These are phyloP conservation scores for Lichtheimia ramosa DNA, from an alignment of 371 early-diverging fungal species.

Conservation along the genomic window DNA sequence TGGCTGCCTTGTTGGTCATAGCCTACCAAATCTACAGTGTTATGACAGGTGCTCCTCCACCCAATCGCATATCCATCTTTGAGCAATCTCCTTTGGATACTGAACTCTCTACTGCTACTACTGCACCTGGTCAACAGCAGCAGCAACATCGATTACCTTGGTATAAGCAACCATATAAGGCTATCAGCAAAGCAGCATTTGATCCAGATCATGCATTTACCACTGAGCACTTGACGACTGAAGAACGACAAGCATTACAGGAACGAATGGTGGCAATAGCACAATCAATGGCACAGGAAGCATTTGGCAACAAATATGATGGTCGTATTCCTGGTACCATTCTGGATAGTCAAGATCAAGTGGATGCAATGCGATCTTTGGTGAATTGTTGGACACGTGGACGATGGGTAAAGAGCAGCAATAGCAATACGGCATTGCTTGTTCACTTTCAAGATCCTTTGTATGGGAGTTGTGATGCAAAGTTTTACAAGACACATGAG, in stretches of 20 bases:
- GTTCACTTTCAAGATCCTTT: conserved; percentile 46
- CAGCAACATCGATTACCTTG: conserved; percentile 7
- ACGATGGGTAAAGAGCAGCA: neutral
- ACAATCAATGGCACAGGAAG: neutral
- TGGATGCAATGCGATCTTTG: conserved; percentile 9
- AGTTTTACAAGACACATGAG: conserved; percentile 8
- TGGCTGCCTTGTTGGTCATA: neutral
- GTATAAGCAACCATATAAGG: conserved; percentile 6
- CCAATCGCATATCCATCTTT: conserved; percentile 2
- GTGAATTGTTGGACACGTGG: conserved; percentile 23
- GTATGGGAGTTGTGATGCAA: conserved; percentile 37
- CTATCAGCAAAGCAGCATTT: neutral
- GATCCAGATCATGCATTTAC: neutral
- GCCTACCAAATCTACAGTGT: neutral
- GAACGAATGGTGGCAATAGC: neutral
- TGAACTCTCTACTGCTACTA: neutral
- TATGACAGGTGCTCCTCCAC: conserved; percentile 1
- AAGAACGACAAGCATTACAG: neutral
- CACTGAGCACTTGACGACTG: conserved; percentile 1
- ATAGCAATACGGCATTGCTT: neutral
- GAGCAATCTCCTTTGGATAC: neutral
- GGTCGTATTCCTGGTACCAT: conserved; percentile 16
- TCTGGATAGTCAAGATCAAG: conserved; percentile 9
- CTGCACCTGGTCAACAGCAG: neutral
- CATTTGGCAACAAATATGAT: conserved; percentile 1